phyloP scores from a whole-genome alignment of 2,329 filamentous ascomycete genomes.

The Ascochyta fabae region DNA sequence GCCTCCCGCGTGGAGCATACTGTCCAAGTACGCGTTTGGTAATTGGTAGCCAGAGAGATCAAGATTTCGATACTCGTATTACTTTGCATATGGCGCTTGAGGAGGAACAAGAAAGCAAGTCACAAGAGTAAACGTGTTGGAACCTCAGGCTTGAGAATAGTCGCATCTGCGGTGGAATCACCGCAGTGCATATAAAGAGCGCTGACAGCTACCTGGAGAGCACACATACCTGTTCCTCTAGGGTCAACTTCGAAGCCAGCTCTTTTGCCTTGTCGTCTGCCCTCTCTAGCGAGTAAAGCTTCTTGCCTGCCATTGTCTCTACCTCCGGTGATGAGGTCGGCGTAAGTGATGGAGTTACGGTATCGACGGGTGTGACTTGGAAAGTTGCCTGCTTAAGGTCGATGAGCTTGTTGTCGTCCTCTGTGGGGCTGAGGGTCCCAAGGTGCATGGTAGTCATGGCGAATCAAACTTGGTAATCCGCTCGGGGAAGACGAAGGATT shows the following conservation, averaged over 20 bases:
- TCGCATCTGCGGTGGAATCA: background rate
- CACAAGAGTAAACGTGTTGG: background rate
- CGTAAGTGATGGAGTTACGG: constrained; percentile 37
- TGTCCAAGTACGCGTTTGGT: background rate
- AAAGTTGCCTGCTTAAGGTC: constrained; percentile 44
- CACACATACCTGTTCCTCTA: constrained; percentile 49
- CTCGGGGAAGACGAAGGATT: constrained; percentile 28
- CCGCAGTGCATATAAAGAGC: background rate
- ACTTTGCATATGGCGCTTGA: background rate
- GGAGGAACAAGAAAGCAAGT: background rate
- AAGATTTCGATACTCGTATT: background rate
- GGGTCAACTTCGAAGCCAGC: constrained; percentile 44
- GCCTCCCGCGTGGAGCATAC: background rate
- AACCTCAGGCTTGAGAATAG: background rate
- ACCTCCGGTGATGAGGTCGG: constrained; percentile 34
- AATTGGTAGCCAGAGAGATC: background rate
- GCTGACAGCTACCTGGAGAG: background rate
- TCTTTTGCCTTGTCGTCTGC: constrained; percentile 45
- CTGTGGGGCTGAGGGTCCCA: constrained; percentile 35
- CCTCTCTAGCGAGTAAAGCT: constrained; percentile 39
- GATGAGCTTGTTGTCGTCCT: constrained; percentile 30
- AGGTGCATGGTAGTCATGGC: constrained; percentile 44
- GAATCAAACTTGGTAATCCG: constrained; percentile 28
- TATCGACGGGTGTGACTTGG: constrained; percentile 37
- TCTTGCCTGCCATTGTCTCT: constrained; percentile 43